A percentile compares a stretch with the other conserved stretches of the same genome.
Conservation (phyloP, 768 basidiomycete genomes). For the Leccinum subtestaceum region DNA sequence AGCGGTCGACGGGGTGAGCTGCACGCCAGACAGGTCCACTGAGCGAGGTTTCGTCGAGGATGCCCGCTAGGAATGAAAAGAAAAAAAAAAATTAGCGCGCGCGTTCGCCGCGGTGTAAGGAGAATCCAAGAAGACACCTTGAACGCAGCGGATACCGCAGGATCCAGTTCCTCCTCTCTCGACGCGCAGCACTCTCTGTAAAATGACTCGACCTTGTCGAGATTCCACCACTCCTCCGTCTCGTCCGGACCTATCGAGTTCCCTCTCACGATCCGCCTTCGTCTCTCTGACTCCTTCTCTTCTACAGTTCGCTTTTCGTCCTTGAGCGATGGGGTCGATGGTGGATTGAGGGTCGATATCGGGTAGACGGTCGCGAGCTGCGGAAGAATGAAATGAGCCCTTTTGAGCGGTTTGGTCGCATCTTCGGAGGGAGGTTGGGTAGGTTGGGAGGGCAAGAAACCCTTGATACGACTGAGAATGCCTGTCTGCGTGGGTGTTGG, state of each 20-base stretch:
- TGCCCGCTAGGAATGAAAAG: background rate
- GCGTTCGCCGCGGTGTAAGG: background rate
- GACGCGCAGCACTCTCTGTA: constrained; percentile 84
- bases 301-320: constrained; percentile 83
- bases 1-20: constrained; percentile 34
- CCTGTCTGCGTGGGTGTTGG: constrained; percentile 67
- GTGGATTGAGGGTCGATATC: constrained; percentile 81
- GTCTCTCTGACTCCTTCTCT: constrained; percentile 66
- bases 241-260: constrained; percentile 37
- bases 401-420: constrained; percentile 64
- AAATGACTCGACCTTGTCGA: constrained; percentile 43
- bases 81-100: constrained; percentile 22
- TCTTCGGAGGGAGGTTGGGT: constrained; percentile 33
- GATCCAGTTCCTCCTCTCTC: constrained; percentile 65
- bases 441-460: constrained; percentile 64
- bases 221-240: constrained; percentile 72
- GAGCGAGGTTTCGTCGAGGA: background rate
- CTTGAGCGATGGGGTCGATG: constrained; percentile 71
- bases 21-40: background rate
- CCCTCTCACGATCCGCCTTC: constrained; percentile 64
- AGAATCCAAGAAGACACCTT: constrained; percentile 45
- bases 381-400: constrained; percentile 90
- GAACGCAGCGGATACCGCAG: constrained; percentile 62
- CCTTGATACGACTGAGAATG: constrained; percentile 67
- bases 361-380: constrained; percentile 87